Evolutionary conservation across 306 rosid species (phyloP).

Genomic region (Lathyrus oleraceus): DNA sequence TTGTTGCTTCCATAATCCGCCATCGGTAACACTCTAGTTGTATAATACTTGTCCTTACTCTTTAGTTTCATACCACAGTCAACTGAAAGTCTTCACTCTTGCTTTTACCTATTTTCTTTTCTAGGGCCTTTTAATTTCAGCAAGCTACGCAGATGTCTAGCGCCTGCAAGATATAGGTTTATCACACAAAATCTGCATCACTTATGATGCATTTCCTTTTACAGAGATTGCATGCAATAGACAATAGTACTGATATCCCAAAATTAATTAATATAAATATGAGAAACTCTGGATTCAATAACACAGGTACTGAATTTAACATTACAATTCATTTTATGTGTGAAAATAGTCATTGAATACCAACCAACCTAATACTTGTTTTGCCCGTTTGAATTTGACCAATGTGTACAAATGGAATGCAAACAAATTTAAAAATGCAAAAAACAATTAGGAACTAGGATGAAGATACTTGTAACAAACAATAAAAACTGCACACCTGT

Average conservation of each 20-base stretch:
- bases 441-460: slow-evolving; percentile 18
- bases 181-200: background rate
- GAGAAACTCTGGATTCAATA: background rate
- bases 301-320: background rate
- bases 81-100: too few species aligned
- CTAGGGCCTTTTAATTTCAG: background rate
- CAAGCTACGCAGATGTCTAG: background rate
- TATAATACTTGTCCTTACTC: background rate
- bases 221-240: slow-evolving; percentile 18
- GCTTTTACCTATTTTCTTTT: background rate
- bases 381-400: background rate
- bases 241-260: slow-evolving; percentile 13
- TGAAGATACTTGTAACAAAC: slow-evolving; percentile 19
- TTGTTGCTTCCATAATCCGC: background rate
- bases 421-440: slow-evolving; percentile 23
- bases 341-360: slow-evolving; percentile 19
- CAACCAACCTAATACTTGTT: slow-evolving; percentile 4
- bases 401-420: slow-evolving; percentile 9
- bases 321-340: background rate
- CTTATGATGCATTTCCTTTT: slow-evolving; percentile 9
- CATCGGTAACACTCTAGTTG: background rate
- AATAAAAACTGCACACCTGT: slow-evolving; percentile 55
- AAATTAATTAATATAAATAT: background rate
- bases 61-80: too few species aligned
- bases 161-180: background rate